Percentiles rank a stretch among this genome's conserved stretches.
Evolutionary conservation across 2,329 filamentous ascomycete genomes (phyloP).

Genomic region (Sphaerulina vaccinii): DNA sequence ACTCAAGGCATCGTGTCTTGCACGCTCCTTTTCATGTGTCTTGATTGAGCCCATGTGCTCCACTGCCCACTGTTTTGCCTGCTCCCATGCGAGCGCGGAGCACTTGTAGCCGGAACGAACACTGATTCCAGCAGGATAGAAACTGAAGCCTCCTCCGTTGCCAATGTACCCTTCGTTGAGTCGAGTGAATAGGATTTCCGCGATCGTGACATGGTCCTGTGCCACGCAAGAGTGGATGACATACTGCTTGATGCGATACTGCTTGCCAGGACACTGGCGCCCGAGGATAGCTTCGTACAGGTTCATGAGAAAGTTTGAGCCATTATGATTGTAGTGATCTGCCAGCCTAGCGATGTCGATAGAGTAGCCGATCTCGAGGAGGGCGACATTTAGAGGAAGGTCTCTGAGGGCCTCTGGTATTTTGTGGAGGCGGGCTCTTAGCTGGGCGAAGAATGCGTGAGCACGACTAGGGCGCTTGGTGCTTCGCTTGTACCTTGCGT

Average conservation of each 20-base stretch:
- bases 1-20: too few relatives aligned
- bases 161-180: constrained; percentile 5
- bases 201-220: neutral
- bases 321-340: neutral
- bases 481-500: neutral
- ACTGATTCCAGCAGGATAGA: neutral
- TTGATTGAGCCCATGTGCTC: too few relatives aligned
- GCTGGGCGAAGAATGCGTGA: neutral
- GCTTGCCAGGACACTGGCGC: neutral
- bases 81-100: neutral
- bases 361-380: constrained; percentile 3
- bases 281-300: neutral
- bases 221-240: neutral
- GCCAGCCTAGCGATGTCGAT: neutral
- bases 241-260: neutral
- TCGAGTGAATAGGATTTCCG: constrained; percentile 6
- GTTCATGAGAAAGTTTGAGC: constrained; percentile 12
- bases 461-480: neutral
- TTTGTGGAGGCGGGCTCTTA: neutral
- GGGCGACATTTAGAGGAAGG: neutral
- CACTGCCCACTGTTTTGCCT: neutral
- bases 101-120: neutral
- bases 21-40: too few relatives aligned
- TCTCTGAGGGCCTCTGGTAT: neutral
- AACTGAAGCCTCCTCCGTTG: constrained; percentile 6